phyloP scores from a whole-genome alignment of 495 filamentous ascomycete genomes.

The Xeromyces bisporus region DNA sequence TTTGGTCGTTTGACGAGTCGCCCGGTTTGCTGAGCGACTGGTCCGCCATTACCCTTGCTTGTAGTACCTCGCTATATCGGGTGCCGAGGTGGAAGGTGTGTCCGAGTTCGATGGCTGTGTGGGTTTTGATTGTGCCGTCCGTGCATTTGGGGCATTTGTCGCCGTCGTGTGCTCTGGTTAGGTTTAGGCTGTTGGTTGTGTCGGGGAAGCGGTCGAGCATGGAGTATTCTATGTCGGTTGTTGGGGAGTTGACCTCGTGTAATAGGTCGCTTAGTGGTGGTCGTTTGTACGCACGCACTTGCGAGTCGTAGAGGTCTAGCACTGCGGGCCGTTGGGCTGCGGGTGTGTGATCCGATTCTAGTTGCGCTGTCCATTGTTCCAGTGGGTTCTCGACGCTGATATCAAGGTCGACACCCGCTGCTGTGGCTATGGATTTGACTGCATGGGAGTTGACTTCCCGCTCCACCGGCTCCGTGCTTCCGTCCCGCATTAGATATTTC shows the following conservation, averaged over 20 bases:
- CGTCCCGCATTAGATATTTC: conserved; percentile 19
- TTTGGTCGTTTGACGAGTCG: conserved; percentile 9
- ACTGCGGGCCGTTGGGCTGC: conserved; percentile 13
- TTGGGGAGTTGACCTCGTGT: conserved; percentile 12
- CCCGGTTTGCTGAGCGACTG: conserved; percentile 7
- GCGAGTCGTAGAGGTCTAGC: conserved; percentile 28
- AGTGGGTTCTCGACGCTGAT: conserved; percentile 46
- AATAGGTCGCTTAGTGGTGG: conserved; percentile 27
- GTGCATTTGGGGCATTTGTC: conserved; percentile 58
- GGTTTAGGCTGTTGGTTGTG: conserved; percentile 26
- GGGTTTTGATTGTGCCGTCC: conserved; percentile 43
- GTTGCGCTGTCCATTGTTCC: conserved; percentile 35
- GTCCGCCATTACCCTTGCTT: conserved; percentile 37
- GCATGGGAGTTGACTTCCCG: conserved; percentile 53
- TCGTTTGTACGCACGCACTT: conserved; percentile 27
- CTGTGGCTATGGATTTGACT: conserved; percentile 42
- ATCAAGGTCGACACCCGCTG: conserved; percentile 50
- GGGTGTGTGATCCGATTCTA: conserved; percentile 14
- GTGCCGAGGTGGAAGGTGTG: conserved; percentile 93
- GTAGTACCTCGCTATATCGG: conserved; percentile 62
- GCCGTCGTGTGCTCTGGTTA: conserved; percentile 46
- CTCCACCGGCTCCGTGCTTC: conserved; percentile 16
- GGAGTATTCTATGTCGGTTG: conserved; percentile 20
- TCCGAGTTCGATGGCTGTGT: conserved; percentile 70
- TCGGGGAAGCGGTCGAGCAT: conserved; percentile 27